Conservation (phyloP, 768 basidiomycete species). For the Leccinum subgranulosum region DNA sequence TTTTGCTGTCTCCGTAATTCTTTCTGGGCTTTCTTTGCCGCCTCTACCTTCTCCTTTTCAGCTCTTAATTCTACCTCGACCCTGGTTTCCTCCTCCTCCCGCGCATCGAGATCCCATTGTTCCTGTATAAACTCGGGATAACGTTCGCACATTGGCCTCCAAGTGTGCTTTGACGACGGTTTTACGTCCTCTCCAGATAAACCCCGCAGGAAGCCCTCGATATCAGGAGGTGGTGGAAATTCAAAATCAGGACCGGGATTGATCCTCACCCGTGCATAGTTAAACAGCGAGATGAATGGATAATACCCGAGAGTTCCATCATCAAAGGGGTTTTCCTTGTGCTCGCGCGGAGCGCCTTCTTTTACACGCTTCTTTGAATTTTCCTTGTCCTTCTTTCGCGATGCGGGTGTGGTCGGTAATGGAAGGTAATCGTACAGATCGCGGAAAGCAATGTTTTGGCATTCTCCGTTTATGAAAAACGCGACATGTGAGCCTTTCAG, state of each 20-base stretch:
- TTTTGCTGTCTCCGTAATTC: constrained; percentile 50
- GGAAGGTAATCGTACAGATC: constrained; percentile 91
- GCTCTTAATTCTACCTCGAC: constrained; percentile 38
- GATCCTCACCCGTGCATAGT: constrained; percentile 76
- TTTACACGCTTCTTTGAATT: constrained; percentile 52
- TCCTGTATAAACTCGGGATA: constrained; percentile 84
- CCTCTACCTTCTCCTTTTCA: constrained; percentile 44
- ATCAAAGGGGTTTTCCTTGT: constrained; percentile 83
- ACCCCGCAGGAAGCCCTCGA: constrained; percentile 58
- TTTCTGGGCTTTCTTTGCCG: constrained; percentile 38
- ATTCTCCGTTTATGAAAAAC: constrained; percentile 91
- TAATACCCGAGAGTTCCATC: constrained; percentile 96
- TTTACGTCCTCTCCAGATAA: constrained; percentile 31
- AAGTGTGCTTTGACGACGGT: constrained; percentile 40
- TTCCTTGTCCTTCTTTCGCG: constrained; percentile 59
- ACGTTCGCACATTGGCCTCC: constrained; percentile 81
- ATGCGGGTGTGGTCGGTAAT: constrained; percentile 59
- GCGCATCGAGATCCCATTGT: constrained; percentile 72
- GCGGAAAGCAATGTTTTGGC: constrained; percentile 77
- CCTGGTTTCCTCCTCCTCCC: constrained; percentile 70
- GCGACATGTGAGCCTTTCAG: constrained; percentile 71
- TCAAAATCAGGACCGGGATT: constrained; percentile 90
- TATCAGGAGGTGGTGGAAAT: constrained; percentile 73
- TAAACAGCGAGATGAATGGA: constrained; percentile 91
- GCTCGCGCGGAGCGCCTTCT: constrained; percentile 64